Evolutionary conservation across 129 eudicot genomes (phyloP), one percentile per base, ranked within the genome.

Genomic region (Calendula officinalis): DNA sequence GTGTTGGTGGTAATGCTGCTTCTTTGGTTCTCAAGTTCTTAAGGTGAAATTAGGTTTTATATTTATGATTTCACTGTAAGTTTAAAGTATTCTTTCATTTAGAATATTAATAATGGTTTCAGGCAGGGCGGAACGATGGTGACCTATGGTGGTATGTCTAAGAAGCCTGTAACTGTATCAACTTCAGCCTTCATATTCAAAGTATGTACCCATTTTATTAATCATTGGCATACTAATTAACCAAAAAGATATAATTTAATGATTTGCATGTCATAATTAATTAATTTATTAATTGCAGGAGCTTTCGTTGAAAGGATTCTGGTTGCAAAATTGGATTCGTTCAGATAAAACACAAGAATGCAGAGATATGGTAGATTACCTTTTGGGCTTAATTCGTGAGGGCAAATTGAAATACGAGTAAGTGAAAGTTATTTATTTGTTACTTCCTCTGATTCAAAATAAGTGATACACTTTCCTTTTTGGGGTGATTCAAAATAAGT

Each of bases 1-100:
- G 99, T 78, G 87, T 94, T 83, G 99, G 99, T n/a, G 99, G 99
- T 69, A 83, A 83, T 82, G 91, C 96, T 69, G 95, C 99, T 67
- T 78, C 96, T 8, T 15, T 85, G 81, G 95, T 94, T 77, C 87
- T 94, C 35, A 88, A 85, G 33, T 94, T 88, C 74, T 80, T 94
- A 69, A 82, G 89, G 98, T 90, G 70, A 78, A 81, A 49, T 58
- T 40, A 59, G 49, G 10, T 50, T 45, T 40, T 43, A 37, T 60
- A 30, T 74, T 14, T 5, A 34, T n/a, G 22, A 12, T 40, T 68
- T 14, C 7, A 15, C 30, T 73, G 11, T 35, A 40, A 74, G 64
- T 22, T 22, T 22, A 22, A 0, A 22, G 40, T 47, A 6, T 43
- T 54, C 27, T 27, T 51, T 73, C 7, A 42, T 10, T 40, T 16